A percentile compares a stretch with the other conserved stretches of the same genome.
These are phyloP conservation scores for Selaginella tamariscina DNA, from an alignment of 75 land plant genomes.

Conservation along the genomic window DNA sequence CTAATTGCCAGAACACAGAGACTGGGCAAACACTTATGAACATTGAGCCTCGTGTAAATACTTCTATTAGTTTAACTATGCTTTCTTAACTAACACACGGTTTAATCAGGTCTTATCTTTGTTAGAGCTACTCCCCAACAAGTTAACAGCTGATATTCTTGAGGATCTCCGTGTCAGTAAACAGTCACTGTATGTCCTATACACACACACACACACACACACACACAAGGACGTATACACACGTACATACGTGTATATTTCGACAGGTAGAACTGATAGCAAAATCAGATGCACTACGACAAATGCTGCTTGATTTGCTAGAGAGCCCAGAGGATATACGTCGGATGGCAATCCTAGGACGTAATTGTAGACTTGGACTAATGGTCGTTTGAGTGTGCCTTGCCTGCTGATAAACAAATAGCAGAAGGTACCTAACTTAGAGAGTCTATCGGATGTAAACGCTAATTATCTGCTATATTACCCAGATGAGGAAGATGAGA, in stretches of 20 bases:
- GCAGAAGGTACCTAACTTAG: constrained; percentile 67
- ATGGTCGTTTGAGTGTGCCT: constrained; percentile 56
- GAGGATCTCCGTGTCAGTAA: constrained; percentile 92
- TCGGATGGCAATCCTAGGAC: constrained; percentile 79
- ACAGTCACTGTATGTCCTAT: constrained; percentile 89
- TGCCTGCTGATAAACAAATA: constrained; percentile 60
- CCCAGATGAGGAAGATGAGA: constrained; percentile 98
- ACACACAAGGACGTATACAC: too few relatives aligned
- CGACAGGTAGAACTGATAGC: constrained; percentile 83
- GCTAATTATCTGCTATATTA: neutral
- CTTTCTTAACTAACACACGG: neutral
- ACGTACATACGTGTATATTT: neutral
- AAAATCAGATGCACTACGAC: constrained; percentile 75
- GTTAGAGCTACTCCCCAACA: constrained; percentile 72
- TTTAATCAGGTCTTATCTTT: constrained; percentile 57
- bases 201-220: too few relatives aligned
- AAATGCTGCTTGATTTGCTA: constrained; percentile 90
- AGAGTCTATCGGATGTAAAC: too few relatives aligned
- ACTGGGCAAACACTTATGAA: constrained; percentile 62
- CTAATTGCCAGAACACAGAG: constrained; percentile 73
- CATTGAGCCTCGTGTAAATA: constrained; percentile 92
- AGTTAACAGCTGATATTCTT: constrained; percentile 67
- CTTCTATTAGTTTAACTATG: constrained; percentile 15
- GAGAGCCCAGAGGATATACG: constrained; percentile 90
- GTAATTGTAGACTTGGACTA: constrained; percentile 47